Percentiles rank a stretch among this genome's conserved stretches.
Conservation (phyloP, 768 basidiomycete species). For the Polyporus arcularius region DNA sequence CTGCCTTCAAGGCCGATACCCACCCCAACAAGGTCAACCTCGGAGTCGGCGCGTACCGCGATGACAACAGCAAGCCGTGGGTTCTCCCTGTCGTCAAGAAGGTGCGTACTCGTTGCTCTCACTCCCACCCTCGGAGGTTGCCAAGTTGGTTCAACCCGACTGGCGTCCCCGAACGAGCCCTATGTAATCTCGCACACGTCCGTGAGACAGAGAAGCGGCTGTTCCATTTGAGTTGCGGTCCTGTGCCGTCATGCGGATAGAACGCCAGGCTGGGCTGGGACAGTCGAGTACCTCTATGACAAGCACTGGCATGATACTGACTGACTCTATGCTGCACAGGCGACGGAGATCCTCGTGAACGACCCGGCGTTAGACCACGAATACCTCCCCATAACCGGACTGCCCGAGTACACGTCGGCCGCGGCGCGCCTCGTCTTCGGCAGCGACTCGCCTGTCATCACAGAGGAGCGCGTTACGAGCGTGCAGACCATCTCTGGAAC, state of each 20-base stretch:
- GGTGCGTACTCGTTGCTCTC: conserved; percentile 40
- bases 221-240: no score
- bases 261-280: no score
- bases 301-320: background rate
- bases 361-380: conserved; percentile 84
- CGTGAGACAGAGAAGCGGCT: no score
- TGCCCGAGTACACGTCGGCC: conserved; percentile 77
- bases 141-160: background rate
- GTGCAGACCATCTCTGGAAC: conserved; percentile 96
- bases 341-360: conserved; percentile 66
- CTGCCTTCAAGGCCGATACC: conserved; percentile 82
- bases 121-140: background rate
- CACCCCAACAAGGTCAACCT: conserved; percentile 83
- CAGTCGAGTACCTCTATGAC: background rate
- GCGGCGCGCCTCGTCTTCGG: conserved; percentile 87
- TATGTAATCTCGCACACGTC: no score
- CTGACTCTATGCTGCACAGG: conserved; percentile 45
- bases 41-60: conserved; percentile 92
- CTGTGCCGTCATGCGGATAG: no score
- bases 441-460: conserved; percentile 64
- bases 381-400: conserved; percentile 89
- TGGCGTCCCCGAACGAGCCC: no score
- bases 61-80: conserved; percentile 87
- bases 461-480: conserved; percentile 70
- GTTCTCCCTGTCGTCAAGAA: conserved; percentile 90